Percentiles rank a stretch among this genome's conserved stretches.
Evolutionary conservation across 805 yeast genomes (phyloP).

Genomic region (Zygotorulaspora danielsina): DNA sequence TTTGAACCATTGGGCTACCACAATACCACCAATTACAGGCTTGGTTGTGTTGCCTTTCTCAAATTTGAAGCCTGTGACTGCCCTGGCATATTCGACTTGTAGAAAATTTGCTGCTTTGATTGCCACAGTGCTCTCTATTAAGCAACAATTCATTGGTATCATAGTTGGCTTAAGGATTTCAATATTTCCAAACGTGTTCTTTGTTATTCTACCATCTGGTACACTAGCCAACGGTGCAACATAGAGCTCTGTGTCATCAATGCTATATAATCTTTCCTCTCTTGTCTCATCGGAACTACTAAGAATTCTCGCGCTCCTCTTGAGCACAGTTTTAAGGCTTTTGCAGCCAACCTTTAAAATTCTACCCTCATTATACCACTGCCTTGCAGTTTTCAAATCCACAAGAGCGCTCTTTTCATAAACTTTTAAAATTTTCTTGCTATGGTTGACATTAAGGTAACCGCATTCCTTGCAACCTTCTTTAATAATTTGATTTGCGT

Average conservation of each 20-base stretch:
- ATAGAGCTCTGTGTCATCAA: conserved; percentile 69
- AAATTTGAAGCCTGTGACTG: conserved; percentile 84
- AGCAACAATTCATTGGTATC: conserved; percentile 77
- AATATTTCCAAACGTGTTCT: conserved; percentile 76
- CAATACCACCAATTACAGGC: conserved; percentile 70
- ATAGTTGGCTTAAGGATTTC: conserved; percentile 73
- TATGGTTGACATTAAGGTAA: conserved; percentile 48
- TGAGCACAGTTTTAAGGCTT: conserved; percentile 46
- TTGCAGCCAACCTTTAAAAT: conserved; percentile 65
- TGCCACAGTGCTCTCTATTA: conserved; percentile 52
- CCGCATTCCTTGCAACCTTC: conserved; percentile 68
- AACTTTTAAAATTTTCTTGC: conserved; percentile 48
- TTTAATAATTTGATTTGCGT: conserved; percentile 64
- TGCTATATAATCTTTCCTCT: conserved; percentile 69
- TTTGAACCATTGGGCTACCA: conserved; percentile 55
- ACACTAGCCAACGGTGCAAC: conserved; percentile 58
- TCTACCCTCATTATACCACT: conserved; percentile 84
- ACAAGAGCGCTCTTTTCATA: conserved; percentile 65
- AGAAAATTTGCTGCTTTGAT: conserved; percentile 67
- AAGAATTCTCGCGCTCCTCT: conserved; percentile 26
- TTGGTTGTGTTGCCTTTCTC: conserved; percentile 45
- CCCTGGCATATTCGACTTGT: conserved; percentile 77
- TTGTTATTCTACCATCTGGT: conserved; percentile 60
- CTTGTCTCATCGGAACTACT: conserved; percentile 49
- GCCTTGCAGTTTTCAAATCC: conserved; percentile 63